Conservation (phyloP, 176 grass and related monocot species). For the Bonia amplexicaulis region DNA sequence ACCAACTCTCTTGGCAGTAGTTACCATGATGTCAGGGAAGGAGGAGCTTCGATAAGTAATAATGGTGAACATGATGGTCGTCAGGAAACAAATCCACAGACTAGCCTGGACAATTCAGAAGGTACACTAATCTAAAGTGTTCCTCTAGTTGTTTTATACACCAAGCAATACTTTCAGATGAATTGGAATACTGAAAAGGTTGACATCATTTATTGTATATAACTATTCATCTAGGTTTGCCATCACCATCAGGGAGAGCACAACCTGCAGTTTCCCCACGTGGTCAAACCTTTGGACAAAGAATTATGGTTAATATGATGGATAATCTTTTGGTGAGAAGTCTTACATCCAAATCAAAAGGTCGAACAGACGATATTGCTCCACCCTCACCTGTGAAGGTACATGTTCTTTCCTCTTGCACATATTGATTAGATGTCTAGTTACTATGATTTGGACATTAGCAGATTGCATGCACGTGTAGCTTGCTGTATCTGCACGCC, state of each 20-base stretch:
- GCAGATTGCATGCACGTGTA: background rate
- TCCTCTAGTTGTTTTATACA: slow-evolving; percentile 2
- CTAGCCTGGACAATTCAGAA: slow-evolving; percentile 63
- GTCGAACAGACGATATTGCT: slow-evolving; percentile 41
- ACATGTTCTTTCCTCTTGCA: slow-evolving; percentile 17
- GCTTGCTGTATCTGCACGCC: background rate
- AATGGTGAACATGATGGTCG: slow-evolving; percentile 45
- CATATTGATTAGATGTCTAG: slow-evolving; percentile 7
- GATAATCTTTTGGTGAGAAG: slow-evolving; percentile 86
- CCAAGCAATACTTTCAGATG: slow-evolving; percentile 2
- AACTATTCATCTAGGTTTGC: slow-evolving; percentile 45
- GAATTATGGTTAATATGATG: slow-evolving; percentile 92
- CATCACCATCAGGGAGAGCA: slow-evolving; percentile 70
- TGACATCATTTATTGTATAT: slow-evolving; percentile 10
- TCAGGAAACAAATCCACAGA: slow-evolving; percentile 51
- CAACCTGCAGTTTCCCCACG: slow-evolving; percentile 52
- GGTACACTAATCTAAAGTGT: slow-evolving; percentile 41
- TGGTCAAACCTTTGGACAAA: slow-evolving; percentile 87
- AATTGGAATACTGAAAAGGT: slow-evolving; percentile 6
- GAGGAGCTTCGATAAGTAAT: slow-evolving; percentile 37
- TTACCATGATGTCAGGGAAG: slow-evolving; percentile 43
- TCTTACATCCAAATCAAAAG: slow-evolving; percentile 87
- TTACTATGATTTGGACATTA: slow-evolving; percentile 20
- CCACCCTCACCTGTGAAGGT: slow-evolving; percentile 67
- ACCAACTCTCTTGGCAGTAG: slow-evolving; percentile 24